These are phyloP conservation scores for Allium cepa DNA, from an alignment of 106 monocot species.

Conservation along the genomic window DNA sequence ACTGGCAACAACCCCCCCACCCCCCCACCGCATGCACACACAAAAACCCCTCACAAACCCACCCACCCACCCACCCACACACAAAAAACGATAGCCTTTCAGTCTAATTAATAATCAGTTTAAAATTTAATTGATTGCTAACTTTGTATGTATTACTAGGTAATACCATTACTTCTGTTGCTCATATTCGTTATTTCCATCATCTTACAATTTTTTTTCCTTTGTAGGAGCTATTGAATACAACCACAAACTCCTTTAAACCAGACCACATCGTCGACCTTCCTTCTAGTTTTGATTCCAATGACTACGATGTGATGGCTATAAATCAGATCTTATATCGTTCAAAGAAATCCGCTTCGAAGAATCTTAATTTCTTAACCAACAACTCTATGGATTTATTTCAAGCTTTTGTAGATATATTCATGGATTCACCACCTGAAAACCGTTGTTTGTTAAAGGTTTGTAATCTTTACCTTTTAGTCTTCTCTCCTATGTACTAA, in stretches of 20 bases:
- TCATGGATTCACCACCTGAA: slow-evolving; percentile 51
- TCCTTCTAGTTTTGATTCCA: slow-evolving; percentile 4
- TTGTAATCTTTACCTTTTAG: neutral
- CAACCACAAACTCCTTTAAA: slow-evolving; percentile 31
- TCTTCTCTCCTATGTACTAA: neutral
- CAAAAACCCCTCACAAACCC: too few species aligned
- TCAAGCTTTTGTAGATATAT: slow-evolving; percentile 39
- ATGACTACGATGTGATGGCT: slow-evolving; percentile 11
- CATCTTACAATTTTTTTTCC: neutral
- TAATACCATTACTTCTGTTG: too few species aligned
- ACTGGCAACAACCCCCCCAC: too few species aligned
- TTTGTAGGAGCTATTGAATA: slow-evolving; percentile 60
- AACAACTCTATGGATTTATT: slow-evolving; percentile 55
- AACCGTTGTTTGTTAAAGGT: slow-evolving; percentile 66
- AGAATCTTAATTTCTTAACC: slow-evolving; percentile 51
- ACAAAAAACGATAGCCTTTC: too few species aligned
- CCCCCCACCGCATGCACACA: too few species aligned
- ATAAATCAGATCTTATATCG: slow-evolving; percentile 8
- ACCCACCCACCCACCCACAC: too few species aligned
- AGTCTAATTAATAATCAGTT: too few species aligned
- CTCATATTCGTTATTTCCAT: neutral
- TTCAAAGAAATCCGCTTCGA: slow-evolving; percentile 46
- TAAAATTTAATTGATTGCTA: too few species aligned
- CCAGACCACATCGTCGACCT: slow-evolving; percentile 13
- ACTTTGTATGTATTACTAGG: too few species aligned